These are phyloP conservation scores for Andrographis paniculata DNA, from an alignment of 305 asterid species.

Conservation along the genomic window DNA sequence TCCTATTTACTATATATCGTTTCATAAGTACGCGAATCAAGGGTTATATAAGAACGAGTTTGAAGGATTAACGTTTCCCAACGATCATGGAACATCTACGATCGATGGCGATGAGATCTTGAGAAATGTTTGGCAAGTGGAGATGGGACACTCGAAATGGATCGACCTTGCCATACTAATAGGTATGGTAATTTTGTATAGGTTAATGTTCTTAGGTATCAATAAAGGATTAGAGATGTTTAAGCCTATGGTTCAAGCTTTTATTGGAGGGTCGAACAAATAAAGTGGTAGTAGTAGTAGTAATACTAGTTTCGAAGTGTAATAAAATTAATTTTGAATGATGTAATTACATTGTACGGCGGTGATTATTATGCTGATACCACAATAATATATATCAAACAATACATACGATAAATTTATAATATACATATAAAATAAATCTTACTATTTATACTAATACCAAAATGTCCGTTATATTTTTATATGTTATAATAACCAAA, in stretches of 20 bases:
- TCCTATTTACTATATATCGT: conserved; percentile 45
- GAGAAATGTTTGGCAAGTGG: conserved; percentile 44
- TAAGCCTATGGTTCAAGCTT: conserved; percentile 22
- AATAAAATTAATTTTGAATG: too few relatives aligned
- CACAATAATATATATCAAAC: too few relatives aligned
- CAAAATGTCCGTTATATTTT: too few relatives aligned
- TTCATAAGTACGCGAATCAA: conserved; percentile 50
- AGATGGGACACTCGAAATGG: conserved; percentile 53
- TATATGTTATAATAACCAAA: too few relatives aligned
- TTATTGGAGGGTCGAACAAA: conserved; percentile 9
- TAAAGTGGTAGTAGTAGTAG: too few relatives aligned
- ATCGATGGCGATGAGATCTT: conserved; percentile 40
- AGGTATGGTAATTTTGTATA: conserved; percentile 44
- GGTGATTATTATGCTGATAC: too few relatives aligned
- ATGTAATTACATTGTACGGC: too few relatives aligned
- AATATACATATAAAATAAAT: too few relatives aligned
- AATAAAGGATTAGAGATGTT: conserved; percentile 24
- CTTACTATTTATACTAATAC: too few relatives aligned
- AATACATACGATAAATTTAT: too few relatives aligned
- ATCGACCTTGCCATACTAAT: conserved; percentile 34
- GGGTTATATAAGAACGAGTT: conserved; percentile 61
- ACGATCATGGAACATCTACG: conserved; percentile 16
- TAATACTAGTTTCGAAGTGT: too few relatives aligned
- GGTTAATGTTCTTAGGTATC: conserved; percentile 37
- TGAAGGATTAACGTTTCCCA: conserved; percentile 30